phyloP scores from a whole-genome alignment of 2,329 filamentous ascomycete genomes.

The Aspergillus chevalieri region DNA sequence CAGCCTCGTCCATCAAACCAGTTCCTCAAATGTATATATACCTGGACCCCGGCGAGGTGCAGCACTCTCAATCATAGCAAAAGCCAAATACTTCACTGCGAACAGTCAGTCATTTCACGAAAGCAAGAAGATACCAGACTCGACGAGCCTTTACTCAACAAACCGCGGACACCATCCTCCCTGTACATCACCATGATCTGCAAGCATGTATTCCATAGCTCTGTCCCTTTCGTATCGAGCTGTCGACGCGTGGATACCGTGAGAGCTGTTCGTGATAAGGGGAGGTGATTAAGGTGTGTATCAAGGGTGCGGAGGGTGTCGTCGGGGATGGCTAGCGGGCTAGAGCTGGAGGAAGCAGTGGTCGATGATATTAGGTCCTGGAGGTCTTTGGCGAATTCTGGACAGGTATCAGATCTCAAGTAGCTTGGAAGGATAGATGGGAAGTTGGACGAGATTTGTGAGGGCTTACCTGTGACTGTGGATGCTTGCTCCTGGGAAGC shows the following conservation, averaged over 20 bases:
- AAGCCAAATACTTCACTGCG: conserved; percentile 55
- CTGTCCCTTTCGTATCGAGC: conserved; percentile 27
- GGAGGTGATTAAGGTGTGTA: conserved; percentile 11
- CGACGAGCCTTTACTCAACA: conserved; percentile 16
- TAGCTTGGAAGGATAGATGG: not conserved
- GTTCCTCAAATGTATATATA: not conserved
- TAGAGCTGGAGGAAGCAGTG: not conserved
- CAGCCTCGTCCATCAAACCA: not conserved
- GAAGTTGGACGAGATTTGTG: not conserved
- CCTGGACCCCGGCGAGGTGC: conserved; percentile 11
- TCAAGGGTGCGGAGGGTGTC: conserved; percentile 9
- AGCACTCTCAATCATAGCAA: conserved; percentile 59
- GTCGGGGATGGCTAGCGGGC: not conserved
- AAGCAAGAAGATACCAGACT: not conserved
- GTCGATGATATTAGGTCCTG: conserved; percentile 6
- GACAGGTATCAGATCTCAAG: not conserved
- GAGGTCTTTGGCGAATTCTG: conserved; percentile 20
- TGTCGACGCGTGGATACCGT: conserved; percentile 8
- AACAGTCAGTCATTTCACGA: not conserved
- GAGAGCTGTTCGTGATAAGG: conserved; percentile 2
- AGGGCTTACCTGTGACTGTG: conserved; percentile 3
- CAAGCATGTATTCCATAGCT: conserved; percentile 35
- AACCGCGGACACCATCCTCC: conserved; percentile 3
- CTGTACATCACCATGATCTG: conserved; percentile 11
- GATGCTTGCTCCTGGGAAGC: not conserved